Conservation (phyloP, 176 grass and related monocot genomes). For the Urochloa ruziziensis region DNA sequence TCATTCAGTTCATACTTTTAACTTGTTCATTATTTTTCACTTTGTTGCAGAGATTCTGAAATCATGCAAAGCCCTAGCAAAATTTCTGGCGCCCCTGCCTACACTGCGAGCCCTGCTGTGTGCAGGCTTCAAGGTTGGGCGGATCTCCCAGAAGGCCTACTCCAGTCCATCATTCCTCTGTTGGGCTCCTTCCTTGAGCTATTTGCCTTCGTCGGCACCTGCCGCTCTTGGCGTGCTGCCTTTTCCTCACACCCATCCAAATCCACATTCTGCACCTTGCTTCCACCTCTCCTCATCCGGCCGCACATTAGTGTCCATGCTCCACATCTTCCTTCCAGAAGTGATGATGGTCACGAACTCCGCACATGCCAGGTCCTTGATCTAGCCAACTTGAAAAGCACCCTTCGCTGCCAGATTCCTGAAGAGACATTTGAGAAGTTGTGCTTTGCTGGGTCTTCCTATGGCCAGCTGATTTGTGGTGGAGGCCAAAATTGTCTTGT, state of each 20-base stretch:
- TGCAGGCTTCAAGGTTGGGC: slow-evolving; percentile 16
- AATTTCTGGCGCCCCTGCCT: not conserved
- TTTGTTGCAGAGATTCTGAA: not conserved
- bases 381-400: not conserved
- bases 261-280: not conserved
- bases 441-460: slow-evolving; percentile 30
- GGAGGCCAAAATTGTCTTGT: not conserved
- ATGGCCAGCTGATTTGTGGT: slow-evolving; percentile 40
- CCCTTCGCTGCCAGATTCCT: not conserved
- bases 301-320: not conserved
- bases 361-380: slow-evolving; percentile 21
- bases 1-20: not conserved
- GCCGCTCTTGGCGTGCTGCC: slow-evolving; percentile 33
- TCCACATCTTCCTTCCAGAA: not conserved
- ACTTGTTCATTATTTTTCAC: not conserved
- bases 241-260: slow-evolving; percentile 11
- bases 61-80: slow-evolving; percentile 25
- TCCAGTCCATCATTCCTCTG: slow-evolving; percentile 26
- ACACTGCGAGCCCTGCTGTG: not conserved
- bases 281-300: slow-evolving; percentile 37
- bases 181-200: slow-evolving; percentile 39
- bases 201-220: slow-evolving; percentile 31
- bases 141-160: slow-evolving; percentile 21
- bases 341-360: not conserved
- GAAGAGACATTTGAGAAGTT: not conserved